Evolutionary conservation across 1,284 basidiomycete genomes (phyloP).

Genomic region (Trametes pubescens): DNA sequence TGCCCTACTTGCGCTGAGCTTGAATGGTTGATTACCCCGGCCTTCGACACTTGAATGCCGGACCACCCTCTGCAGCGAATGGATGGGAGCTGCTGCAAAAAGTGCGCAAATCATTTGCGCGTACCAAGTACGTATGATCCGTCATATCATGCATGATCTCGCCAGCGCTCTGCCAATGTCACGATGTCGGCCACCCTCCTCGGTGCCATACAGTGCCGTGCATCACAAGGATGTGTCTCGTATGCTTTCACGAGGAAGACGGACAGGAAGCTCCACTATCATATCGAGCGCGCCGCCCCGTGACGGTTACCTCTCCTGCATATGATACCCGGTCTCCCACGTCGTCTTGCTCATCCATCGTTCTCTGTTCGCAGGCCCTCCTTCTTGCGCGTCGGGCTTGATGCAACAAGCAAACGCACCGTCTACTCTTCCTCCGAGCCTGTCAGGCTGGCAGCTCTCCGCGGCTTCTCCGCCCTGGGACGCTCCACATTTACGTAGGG

Average conservation of each 20-base stretch:
- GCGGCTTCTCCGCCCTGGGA: neutral
- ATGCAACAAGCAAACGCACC: neutral
- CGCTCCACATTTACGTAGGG: neutral
- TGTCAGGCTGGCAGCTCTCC: neutral
- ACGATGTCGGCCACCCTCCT: neutral
- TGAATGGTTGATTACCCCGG: neutral
- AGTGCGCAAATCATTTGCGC: neutral
- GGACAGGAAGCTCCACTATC: constrained; percentile 10
- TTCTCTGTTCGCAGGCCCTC: constrained; percentile 2
- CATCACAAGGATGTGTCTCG: neutral
- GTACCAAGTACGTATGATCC: neutral
- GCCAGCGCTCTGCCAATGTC: too few relatives aligned
- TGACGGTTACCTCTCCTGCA: constrained; percentile 2
- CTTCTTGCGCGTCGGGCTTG: neutral
- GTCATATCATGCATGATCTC: too few relatives aligned
- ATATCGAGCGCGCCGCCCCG: constrained; percentile 7
- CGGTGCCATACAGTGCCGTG: neutral
- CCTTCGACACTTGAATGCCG: constrained; percentile 3
- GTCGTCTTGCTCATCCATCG: constrained; percentile 4
- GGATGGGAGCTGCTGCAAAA: neutral
- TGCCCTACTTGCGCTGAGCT: neutral
- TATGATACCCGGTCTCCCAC: constrained; percentile 6
- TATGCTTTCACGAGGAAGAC: neutral
- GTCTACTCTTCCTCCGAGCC: neutral
- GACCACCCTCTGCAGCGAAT: neutral